phyloP scores from a whole-genome alignment of 2,329 filamentous ascomycete species.

The Chaetomiaceae sp. region DNA sequence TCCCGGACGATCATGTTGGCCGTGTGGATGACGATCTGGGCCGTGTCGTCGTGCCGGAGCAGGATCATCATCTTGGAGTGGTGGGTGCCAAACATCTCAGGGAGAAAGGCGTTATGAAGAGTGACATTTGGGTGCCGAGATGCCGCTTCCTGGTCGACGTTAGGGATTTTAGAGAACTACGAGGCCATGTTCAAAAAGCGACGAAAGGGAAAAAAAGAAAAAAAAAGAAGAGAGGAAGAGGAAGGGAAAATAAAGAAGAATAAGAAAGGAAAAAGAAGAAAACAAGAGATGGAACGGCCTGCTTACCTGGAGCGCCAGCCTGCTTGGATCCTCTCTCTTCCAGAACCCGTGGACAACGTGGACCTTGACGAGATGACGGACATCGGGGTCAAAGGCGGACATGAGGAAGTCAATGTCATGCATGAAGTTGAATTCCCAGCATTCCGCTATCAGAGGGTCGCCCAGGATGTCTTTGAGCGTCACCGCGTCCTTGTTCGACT shows the following conservation, averaged over 20 bases:
- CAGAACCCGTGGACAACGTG: constrained; percentile 60
- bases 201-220: too few species aligned
- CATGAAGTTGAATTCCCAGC: constrained; percentile 67
- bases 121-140: constrained; percentile 61
- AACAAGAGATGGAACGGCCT: neutral
- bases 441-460: constrained; percentile 67
- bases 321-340: constrained; percentile 62
- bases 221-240: too few species aligned
- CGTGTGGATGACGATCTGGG: constrained; percentile 79
- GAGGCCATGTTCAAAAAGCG: too few species aligned
- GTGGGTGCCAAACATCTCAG: constrained; percentile 81
- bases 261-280: neutral
- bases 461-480: constrained; percentile 64
- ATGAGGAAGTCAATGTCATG: constrained; percentile 57
- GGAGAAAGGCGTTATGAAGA: constrained; percentile 71
- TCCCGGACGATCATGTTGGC: constrained; percentile 88
- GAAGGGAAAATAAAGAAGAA: too few species aligned
- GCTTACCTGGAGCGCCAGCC: constrained; percentile 53
- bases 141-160: constrained; percentile 52
- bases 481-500: constrained; percentile 62
- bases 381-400: constrained; percentile 49
- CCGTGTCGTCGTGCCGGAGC: constrained; percentile 69
- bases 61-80: constrained; percentile 85
- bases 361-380: constrained; percentile 45
- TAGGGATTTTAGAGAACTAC: neutral